Conservation (phyloP, 139 green algal genomes). For the Limnomonas spitsbergensis region DNA sequence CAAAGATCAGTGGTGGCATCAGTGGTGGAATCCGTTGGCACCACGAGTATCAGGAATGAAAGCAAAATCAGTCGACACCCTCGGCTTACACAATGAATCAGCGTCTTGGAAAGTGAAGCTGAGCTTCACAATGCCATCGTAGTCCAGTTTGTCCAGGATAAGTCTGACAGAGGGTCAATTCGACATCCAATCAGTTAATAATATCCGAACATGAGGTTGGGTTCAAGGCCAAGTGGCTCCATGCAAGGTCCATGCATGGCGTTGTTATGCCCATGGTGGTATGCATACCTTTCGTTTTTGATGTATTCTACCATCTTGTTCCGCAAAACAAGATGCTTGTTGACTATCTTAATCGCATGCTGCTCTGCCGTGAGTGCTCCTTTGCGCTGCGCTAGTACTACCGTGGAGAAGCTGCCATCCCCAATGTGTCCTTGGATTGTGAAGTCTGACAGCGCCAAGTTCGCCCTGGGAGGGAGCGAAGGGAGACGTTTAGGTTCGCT, state of each 20-base stretch:
- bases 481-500: neutral
- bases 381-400: constrained; percentile 35
- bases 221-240: no score
- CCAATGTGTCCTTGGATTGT: constrained; percentile 33
- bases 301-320: constrained; percentile 50
- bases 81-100: constrained; percentile 39
- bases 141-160: constrained; percentile 41
- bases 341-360: constrained; percentile 51
- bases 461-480: constrained; percentile 5
- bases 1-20: no score
- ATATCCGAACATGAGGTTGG: no score
- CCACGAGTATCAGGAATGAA: neutral
- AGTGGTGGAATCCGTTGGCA: neutral
- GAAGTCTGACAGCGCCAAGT: constrained; percentile 35
- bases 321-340: constrained; percentile 45
- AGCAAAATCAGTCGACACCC: neutral
- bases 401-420: constrained; percentile 46
- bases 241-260: no score
- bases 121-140: constrained; percentile 36
- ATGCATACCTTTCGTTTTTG: constrained; percentile 36
- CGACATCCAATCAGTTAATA: no score
- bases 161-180: neutral
- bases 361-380: constrained; percentile 6
- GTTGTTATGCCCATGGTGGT: no score
- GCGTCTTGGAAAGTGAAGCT: constrained; percentile 49